Percentiles rank a stretch among this genome's conserved stretches.
phyloP scores from a whole-genome alignment of 2,329 filamentous ascomycete genomes.

The Mycosphaerella sp. region DNA sequence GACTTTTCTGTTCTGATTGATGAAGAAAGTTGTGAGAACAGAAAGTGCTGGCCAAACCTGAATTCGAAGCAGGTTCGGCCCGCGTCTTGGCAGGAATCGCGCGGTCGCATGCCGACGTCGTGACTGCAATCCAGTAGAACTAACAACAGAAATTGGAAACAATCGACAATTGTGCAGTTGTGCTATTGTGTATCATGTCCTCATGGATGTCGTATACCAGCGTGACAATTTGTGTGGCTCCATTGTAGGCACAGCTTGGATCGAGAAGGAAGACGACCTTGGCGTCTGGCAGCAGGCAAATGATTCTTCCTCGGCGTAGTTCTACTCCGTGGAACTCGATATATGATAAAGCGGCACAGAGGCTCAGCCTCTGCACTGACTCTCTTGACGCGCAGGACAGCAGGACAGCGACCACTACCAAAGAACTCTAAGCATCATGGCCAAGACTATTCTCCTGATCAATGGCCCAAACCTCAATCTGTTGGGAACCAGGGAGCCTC shows the following conservation, averaged over 20 bases:
- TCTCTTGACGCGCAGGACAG: neutral
- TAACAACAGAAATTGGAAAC: too few species aligned
- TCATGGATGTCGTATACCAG: too few species aligned
- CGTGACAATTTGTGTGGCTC: too few species aligned
- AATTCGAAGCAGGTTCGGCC: too few species aligned
- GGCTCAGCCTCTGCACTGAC: neutral
- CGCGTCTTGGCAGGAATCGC: too few species aligned
- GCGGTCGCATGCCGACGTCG: too few species aligned
- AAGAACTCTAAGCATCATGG: neutral
- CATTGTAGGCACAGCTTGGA: too few species aligned
- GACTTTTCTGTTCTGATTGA: slow-evolving; percentile 3
- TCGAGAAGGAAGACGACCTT: neutral
- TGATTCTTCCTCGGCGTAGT: slow-evolving; percentile 6
- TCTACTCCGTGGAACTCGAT: too few species aligned
- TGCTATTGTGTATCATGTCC: too few species aligned
- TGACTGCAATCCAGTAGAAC: too few species aligned
- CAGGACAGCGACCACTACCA: neutral
- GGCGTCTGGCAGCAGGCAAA: slow-evolving; percentile 10
- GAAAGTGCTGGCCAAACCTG: slow-evolving; percentile 2
- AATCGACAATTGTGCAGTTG: too few species aligned
- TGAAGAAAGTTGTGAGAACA: slow-evolving; percentile 3
- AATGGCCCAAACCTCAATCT: slow-evolving; percentile 74
- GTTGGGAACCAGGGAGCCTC: slow-evolving; percentile 66
- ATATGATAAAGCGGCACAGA: neutral
- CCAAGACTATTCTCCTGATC: slow-evolving; percentile 17